Evolutionary conservation across 208 protist genomes (phyloP), one percentile per base, ranked within the genome.

Genomic region (Leishmania tarentolae): DNA sequence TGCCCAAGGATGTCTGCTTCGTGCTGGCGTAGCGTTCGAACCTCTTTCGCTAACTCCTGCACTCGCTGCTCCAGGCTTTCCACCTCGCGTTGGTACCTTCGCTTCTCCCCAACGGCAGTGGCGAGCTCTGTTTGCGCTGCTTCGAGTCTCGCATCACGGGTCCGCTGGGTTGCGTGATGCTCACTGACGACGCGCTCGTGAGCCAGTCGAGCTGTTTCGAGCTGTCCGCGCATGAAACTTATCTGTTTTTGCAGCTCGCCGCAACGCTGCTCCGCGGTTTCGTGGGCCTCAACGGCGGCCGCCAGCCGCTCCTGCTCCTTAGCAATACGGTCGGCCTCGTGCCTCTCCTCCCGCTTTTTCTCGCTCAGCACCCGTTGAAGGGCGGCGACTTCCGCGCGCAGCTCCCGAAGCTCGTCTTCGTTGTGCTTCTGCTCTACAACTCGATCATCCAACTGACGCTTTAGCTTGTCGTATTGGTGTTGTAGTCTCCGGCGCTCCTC

Each of bases 321-420:
- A 74, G 66, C 66, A 19, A 70, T 47, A 24, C 57, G 52, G 37
- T 83, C 76, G 44, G 87, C 83, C 40, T 85, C 82, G 74, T 83
- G 82, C 61, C 42, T 40, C 42, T 50, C 47, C 21, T 89, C 63
- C 9, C 83, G 59, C 28, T 79, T 83, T 59, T 88, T 86, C 52
- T 92, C 87, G 61, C 87, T 86, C 37, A 83, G 66, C 75, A 92
- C 77, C 21, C 88, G 79, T 74, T 95, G 86, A 75, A 93, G 72
- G 11, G 88, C 86, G 2, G 85, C 78, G 35, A 93, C 57, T 79
- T 95, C 93, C 40, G 86, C 88, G 0, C 86, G 87, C 46, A 93
- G 84, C 80, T 95, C 90, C 5, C 91, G 91, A 74, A 91, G 78
- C 84, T 94, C 91, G 28, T 88, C 91, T 76, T 94, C 93, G 79